Conservation (phyloP, 768 basidiomycete genomes). For the Russula virescens region DNA sequence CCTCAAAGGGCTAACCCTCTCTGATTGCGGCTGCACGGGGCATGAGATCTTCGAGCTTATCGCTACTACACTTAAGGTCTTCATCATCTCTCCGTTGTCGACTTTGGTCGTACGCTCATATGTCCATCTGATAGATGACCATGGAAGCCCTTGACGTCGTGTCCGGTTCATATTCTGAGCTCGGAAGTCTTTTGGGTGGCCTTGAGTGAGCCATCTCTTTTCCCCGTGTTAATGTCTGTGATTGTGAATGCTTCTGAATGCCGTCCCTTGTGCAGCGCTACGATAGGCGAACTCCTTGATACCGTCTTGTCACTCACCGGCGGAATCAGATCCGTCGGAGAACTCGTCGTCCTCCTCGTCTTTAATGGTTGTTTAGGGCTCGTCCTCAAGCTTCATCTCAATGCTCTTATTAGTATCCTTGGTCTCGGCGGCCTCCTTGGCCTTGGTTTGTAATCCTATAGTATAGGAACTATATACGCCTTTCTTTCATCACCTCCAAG, state of each 20-base stretch:
- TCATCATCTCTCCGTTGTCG: not conserved
- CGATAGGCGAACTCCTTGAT: too few species aligned
- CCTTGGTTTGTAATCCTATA: too few species aligned
- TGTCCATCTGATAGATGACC: not conserved
- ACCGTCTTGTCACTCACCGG: too few species aligned
- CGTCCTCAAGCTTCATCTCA: too few species aligned
- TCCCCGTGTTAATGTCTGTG: not conserved
- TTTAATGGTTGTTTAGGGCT: too few species aligned
- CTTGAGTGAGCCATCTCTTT: slow-evolving; percentile 8
- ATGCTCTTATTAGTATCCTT: too few species aligned
- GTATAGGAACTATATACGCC: too few species aligned
- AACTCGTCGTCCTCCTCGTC: too few species aligned
- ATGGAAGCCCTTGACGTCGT: not conserved
- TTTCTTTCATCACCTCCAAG: too few species aligned
- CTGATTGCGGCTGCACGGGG: slow-evolving; percentile 3
- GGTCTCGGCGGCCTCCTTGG: too few species aligned
- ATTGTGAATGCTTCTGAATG: not conserved
- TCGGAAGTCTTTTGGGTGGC: not conserved
- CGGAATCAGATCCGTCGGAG: too few species aligned
- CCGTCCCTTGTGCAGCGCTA: too few species aligned
- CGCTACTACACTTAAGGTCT: not conserved
- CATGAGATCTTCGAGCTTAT: not conserved
- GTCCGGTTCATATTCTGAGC: not conserved
- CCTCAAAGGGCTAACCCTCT: not conserved
- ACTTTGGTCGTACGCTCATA: not conserved